A percentile compares a stretch with the other conserved stretches of the same genome.
Conservation (phyloP, 2,329 filamentous ascomycete genomes). For the Fusarium sp. region DNA sequence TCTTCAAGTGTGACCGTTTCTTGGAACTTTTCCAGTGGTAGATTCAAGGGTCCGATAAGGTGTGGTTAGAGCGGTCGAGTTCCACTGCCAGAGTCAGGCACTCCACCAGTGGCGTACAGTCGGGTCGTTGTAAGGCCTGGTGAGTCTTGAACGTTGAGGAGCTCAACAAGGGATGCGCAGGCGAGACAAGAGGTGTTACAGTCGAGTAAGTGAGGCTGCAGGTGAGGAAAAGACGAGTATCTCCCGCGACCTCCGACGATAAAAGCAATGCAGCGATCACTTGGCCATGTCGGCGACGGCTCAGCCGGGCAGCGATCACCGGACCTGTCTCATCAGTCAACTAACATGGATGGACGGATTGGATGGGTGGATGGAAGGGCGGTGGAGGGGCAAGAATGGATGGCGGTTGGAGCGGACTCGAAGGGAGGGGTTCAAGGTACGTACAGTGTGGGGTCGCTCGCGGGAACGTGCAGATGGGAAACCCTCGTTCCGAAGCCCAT, state of each 20-base stretch:
- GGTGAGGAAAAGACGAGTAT: neutral
- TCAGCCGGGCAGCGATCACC: constrained; percentile 44
- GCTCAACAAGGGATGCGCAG: neutral
- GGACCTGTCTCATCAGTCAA: constrained; percentile 32
- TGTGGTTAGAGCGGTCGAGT: constrained; percentile 17
- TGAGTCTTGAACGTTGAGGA: neutral
- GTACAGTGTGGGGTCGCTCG: constrained; percentile 7
- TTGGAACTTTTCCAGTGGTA: constrained; percentile 28
- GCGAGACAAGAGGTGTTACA: neutral
- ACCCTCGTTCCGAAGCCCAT: neutral
- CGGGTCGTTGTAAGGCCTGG: neutral
- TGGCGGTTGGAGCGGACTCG: constrained; percentile 17
- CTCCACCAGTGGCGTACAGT: constrained; percentile 33
- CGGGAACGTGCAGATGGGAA: neutral
- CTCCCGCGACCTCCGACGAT: constrained; percentile 7
- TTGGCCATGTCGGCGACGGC: constrained; percentile 36
- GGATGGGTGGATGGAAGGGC: constrained; percentile 10
- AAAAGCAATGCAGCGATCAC: constrained; percentile 30
- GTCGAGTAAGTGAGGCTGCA: neutral
- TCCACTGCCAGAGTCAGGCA: constrained; percentile 14
- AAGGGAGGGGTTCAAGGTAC: constrained; percentile 34
- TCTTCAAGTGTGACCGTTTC: constrained; percentile 5
- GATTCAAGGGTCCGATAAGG: constrained; percentile 23
- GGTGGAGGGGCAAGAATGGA: constrained; percentile 36
- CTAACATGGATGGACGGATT: constrained; percentile 17